These are phyloP conservation scores for Rhodamnia argentea DNA, from an alignment of 345 rosid species.

Conservation along the genomic window DNA sequence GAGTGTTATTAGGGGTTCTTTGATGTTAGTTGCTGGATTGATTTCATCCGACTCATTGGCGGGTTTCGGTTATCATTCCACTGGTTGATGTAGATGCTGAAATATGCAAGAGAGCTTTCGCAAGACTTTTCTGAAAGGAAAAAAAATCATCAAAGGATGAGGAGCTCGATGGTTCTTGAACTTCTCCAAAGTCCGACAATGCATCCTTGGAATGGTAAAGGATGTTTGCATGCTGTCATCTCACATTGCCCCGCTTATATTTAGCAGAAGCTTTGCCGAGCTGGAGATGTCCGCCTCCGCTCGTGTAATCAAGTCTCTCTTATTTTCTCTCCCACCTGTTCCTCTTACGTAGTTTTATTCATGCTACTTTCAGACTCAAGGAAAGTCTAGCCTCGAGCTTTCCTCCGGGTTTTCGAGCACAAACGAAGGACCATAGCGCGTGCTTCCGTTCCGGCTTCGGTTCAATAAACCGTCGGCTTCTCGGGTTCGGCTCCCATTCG, in stretches of 20 bases:
- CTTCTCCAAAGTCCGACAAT: not conserved
- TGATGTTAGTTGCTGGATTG: not conserved
- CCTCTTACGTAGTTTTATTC: too few relatives aligned
- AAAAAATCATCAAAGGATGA: not conserved
- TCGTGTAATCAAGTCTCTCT: too few relatives aligned
- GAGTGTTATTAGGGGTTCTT: rapidly evolving
- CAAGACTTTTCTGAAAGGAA: not conserved
- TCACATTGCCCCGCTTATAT: too few relatives aligned
- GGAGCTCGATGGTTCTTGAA: not conserved
- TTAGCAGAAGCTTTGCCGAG: too few relatives aligned
- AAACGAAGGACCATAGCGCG: too few relatives aligned
- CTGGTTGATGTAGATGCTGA: not conserved
- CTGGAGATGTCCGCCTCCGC: too few relatives aligned
- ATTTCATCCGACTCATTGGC: not conserved
- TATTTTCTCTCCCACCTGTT: not conserved
- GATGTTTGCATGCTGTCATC: not conserved
- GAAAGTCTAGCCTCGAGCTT: too few relatives aligned
- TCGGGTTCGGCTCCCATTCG: too few relatives aligned
- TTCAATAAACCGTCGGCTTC: too few relatives aligned
- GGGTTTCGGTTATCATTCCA: not conserved
- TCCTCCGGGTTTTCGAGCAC: too few relatives aligned
- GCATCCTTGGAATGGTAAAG: not conserved
- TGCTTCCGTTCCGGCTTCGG: too few relatives aligned
- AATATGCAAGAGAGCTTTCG: not conserved
- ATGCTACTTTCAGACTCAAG: too few relatives aligned